phyloP scores from a whole-genome alignment of 768 basidiomycete species.

The Boletus pseudo-olivaceus region DNA sequence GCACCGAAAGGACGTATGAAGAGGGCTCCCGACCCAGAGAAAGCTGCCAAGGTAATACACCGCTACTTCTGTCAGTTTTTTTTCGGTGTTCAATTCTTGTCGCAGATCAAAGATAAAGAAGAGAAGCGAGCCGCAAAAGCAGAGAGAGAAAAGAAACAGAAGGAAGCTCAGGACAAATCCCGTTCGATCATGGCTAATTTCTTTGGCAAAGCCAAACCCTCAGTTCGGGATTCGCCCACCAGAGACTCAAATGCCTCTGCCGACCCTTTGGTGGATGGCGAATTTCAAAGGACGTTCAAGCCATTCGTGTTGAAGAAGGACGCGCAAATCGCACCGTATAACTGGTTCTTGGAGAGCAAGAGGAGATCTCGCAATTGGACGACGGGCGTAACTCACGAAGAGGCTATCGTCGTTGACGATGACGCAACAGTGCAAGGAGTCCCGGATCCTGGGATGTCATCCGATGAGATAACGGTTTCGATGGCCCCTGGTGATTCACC shows the following conservation, averaged over 20 bases:
- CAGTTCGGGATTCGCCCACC: constrained; percentile 19
- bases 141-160: constrained; percentile 69
- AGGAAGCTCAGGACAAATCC: constrained; percentile 69
- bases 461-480: not conserved
- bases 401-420: constrained; percentile 63
- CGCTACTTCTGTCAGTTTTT: not conserved
- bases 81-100: constrained; percentile 1
- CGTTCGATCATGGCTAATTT: constrained; percentile 75
- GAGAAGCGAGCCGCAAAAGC: constrained; percentile 67
- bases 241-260: constrained; percentile 28
- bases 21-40: constrained; percentile 55
- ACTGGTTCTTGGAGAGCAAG: constrained; percentile 52
- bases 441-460: constrained; percentile 5
- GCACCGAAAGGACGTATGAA: constrained; percentile 40
- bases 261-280: constrained; percentile 43
- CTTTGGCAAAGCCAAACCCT: constrained; percentile 61
- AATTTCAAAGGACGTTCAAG: constrained; percentile 74
- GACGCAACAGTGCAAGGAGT: constrained; percentile 12
- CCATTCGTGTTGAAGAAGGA: constrained; percentile 80
- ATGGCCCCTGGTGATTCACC: not conserved
- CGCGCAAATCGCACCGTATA: constrained; percentile 64
- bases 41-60: constrained; percentile 31
- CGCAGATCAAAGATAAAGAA: constrained; percentile 63
- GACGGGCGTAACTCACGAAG: constrained; percentile 29
- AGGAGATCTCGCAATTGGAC: constrained; percentile 23